Conservation (phyloP, 306 rosid species). For the Castanospermum australe region DNA sequence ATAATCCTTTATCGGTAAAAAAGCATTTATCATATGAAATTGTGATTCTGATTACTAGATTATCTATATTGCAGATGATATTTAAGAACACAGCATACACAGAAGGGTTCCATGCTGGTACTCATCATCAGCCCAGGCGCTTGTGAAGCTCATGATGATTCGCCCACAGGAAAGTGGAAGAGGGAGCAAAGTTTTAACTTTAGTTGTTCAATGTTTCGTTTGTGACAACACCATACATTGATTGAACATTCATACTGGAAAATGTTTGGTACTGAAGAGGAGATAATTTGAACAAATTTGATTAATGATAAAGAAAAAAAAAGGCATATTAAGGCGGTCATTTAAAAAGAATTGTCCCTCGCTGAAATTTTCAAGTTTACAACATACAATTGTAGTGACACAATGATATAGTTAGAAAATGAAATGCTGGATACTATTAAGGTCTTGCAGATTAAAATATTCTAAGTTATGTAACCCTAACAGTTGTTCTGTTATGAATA, state of each 20-base stretch:
- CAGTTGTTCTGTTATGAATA: neutral
- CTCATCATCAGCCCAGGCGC: slow-evolving; percentile 46
- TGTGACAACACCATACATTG: neutral
- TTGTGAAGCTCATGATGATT: slow-evolving; percentile 10
- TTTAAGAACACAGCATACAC: slow-evolving; percentile 82
- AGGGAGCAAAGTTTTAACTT: neutral
- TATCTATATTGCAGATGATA: slow-evolving; percentile 53
- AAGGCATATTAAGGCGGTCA: neutral
- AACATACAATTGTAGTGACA: neutral
- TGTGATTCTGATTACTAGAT: slow-evolving; percentile 4
- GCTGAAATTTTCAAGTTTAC: neutral
- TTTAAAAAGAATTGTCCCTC: neutral
- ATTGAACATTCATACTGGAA: slow-evolving; percentile 4
- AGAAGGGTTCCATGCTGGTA: slow-evolving; percentile 89
- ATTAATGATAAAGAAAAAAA: neutral
- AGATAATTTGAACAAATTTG: slow-evolving; percentile 1
- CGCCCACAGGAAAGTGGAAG: neutral
- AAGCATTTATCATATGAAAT: neutral
- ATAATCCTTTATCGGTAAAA: neutral
- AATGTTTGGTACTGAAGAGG: slow-evolving; percentile 4
- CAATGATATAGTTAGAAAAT: neutral
- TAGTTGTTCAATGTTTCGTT: slow-evolving; percentile 8
- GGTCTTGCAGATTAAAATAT: neutral
- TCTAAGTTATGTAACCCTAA: neutral
- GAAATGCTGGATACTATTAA: neutral